A percentile compares a stretch with the other conserved stretches of the same genome.
Evolutionary conservation across 2,329 filamentous ascomycete species (phyloP).

Genomic region (Neopestalotiopsis sp.): DNA sequence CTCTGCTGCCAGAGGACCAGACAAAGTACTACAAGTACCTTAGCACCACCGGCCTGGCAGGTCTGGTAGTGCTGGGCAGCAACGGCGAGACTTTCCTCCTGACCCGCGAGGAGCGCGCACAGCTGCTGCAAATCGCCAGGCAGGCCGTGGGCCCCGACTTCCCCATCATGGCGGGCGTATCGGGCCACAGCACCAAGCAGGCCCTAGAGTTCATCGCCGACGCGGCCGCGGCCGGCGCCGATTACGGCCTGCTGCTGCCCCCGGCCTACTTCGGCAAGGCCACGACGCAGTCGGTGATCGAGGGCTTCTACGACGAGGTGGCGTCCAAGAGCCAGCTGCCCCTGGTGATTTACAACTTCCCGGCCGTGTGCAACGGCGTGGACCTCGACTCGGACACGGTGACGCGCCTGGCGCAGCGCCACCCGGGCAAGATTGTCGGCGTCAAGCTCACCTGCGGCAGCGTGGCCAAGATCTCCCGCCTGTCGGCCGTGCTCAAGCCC

Average conservation of each 20-base stretch:
- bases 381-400: constrained; percentile 72
- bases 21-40: constrained; percentile 56
- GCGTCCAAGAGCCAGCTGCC: constrained; percentile 58
- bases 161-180: constrained; percentile 68
- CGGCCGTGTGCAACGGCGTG: constrained; percentile 70
- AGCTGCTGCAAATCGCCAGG: constrained; percentile 62
- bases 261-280: constrained; percentile 70
- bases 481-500: constrained; percentile 55
- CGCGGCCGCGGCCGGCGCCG: constrained; percentile 63
- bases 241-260: constrained; percentile 67
- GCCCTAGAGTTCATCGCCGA: constrained; percentile 65
- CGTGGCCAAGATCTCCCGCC: constrained; percentile 64
- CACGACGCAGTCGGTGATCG: constrained; percentile 61
- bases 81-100: constrained; percentile 49
- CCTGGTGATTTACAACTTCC: constrained; percentile 73
- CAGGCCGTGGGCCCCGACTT: constrained; percentile 56
- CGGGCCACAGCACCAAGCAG: constrained; percentile 69
- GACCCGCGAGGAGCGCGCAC: constrained; percentile 63
- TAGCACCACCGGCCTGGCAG: constrained; percentile 40
- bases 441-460: constrained; percentile 70
- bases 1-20: constrained; percentile 50
- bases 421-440: constrained; percentile 63
- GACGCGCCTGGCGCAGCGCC: constrained; percentile 51
- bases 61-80: constrained; percentile 40
- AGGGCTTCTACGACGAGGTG: constrained; percentile 64